A percentile compares a stretch with the other conserved stretches of the same genome.
phyloP scores from a whole-genome alignment of 1,284 basidiomycete species.

The Malassezia cuniculi region DNA sequence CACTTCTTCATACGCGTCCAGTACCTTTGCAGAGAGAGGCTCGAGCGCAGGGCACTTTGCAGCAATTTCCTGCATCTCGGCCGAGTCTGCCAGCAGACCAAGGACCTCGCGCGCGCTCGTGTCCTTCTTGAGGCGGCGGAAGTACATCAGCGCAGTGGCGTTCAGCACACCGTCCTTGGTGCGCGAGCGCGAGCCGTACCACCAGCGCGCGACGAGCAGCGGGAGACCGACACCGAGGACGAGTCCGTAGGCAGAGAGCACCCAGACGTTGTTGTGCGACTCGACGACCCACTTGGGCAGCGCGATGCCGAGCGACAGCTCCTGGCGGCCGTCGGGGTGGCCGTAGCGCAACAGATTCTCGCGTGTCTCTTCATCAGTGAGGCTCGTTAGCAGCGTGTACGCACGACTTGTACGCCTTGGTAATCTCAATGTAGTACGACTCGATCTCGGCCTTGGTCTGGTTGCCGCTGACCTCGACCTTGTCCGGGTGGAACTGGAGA shows the following conservation, averaged over 20 bases:
- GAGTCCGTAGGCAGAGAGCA: slow-evolving; percentile 73
- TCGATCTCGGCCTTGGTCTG: slow-evolving; percentile 81
- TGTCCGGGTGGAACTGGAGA: slow-evolving; percentile 67
- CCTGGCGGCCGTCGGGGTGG: slow-evolving; percentile 90
- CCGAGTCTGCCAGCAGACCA: slow-evolving; percentile 60
- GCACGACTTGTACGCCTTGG: slow-evolving; percentile 94
- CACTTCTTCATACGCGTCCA: neutral
- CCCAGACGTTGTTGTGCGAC: slow-evolving; percentile 77
- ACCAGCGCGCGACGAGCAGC: slow-evolving; percentile 71
- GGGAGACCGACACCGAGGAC: slow-evolving; percentile 78
- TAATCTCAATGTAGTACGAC: slow-evolving; percentile 76
- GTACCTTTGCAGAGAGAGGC: too few species aligned
- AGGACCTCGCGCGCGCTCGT: slow-evolving; percentile 64
- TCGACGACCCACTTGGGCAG: slow-evolving; percentile 89
- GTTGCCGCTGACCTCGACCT: slow-evolving; percentile 66
- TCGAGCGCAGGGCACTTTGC: too few species aligned
- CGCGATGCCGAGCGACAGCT: slow-evolving; percentile 88
- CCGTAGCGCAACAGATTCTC: slow-evolving; percentile 84
- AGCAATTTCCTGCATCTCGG: slow-evolving; percentile 61
- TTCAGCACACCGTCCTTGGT: slow-evolving; percentile 87
- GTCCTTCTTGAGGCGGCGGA: slow-evolving; percentile 71
- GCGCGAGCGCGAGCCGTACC: slow-evolving; percentile 80
- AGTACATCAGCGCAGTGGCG: slow-evolving; percentile 72
- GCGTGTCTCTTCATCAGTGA: slow-evolving; percentile 85
- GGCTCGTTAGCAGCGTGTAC: slow-evolving; percentile 49